These are phyloP conservation scores for Spiraea crenata DNA, from an alignment of 331 rosid species.

Conservation along the genomic window DNA sequence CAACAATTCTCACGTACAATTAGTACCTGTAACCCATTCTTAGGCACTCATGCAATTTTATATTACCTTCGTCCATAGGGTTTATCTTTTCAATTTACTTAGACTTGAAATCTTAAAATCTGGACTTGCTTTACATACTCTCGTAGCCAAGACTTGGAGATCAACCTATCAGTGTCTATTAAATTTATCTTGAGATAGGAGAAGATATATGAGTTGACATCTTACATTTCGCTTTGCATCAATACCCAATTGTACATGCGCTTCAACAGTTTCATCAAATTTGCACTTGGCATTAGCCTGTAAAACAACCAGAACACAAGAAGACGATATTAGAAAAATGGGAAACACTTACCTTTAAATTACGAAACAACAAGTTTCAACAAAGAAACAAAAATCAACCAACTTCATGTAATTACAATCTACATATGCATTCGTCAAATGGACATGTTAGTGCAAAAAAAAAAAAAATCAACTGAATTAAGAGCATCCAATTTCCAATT, in stretches of 20 bases:
- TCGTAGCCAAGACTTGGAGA: neutral
- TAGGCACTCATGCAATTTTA: neutral
- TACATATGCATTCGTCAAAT: neutral
- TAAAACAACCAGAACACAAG: conserved; percentile 38
- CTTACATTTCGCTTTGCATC: conserved; percentile 83
- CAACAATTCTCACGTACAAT: neutral
- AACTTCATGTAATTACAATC: neutral
- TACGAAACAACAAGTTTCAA: neutral
- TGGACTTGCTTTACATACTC: neutral
- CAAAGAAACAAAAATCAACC: neutral
- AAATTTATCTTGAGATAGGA: neutral
- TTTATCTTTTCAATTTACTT: neutral
- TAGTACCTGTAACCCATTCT: conserved; percentile 1
- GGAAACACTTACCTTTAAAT: neutral
- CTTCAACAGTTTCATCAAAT: conserved; percentile 95
- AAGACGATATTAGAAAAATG: conserved; percentile 15
- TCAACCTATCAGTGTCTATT: neutral
- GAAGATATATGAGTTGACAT: conserved; percentile 15
- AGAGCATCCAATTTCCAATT: neutral
- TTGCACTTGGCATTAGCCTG: conserved; percentile 69
- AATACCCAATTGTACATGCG: conserved; percentile 76
- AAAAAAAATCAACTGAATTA: neutral
- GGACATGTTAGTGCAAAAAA: neutral
- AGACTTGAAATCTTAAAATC: neutral
- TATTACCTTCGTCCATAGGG: neutral